These are phyloP conservation scores for Mycena rebaudengoi DNA, from an alignment of 768 basidiomycete species.

Conservation along the genomic window DNA sequence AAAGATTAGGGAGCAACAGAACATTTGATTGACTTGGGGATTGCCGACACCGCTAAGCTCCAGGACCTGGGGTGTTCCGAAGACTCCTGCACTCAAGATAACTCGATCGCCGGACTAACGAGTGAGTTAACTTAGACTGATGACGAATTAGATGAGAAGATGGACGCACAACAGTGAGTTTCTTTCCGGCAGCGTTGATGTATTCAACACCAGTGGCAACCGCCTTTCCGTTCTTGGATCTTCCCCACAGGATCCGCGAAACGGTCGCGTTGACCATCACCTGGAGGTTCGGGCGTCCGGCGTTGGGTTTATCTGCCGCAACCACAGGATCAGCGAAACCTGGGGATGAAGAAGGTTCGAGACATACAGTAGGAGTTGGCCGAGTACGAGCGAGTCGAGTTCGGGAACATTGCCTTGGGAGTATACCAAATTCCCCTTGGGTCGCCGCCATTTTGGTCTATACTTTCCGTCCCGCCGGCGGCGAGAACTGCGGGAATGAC, in stretches of 20 bases:
- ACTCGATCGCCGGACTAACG: conserved; percentile 20
- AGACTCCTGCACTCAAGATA: conserved; percentile 30
- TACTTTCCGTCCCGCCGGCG: neutral
- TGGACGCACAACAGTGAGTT: neutral
- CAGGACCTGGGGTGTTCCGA: conserved; percentile 31
- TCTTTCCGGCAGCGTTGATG: neutral
- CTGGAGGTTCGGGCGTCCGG: conserved; percentile 4
- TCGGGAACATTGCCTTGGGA: conserved; percentile 11
- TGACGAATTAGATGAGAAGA: neutral
- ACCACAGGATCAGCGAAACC: neutral
- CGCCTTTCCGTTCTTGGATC: conserved; percentile 2
- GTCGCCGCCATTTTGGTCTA: conserved; percentile 6
- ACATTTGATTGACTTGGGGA: neutral
- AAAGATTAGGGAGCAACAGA: neutral
- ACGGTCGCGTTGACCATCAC: conserved; percentile 5
- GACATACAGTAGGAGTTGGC: conserved; percentile 12
- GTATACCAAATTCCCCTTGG: conserved; percentile 2
- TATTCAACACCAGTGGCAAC: conserved; percentile 13
- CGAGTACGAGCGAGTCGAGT: conserved; percentile 11
- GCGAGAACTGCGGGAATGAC: conserved; percentile 7
- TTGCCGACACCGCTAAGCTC: conserved; percentile 45
- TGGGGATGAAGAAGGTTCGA: neutral
- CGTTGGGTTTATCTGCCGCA: conserved; percentile 2
- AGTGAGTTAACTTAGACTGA: neutral
- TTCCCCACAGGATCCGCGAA: neutral